phyloP scores from a whole-genome alignment of 2,329 filamentous ascomycete species.

The Colletotrichum melonis region DNA sequence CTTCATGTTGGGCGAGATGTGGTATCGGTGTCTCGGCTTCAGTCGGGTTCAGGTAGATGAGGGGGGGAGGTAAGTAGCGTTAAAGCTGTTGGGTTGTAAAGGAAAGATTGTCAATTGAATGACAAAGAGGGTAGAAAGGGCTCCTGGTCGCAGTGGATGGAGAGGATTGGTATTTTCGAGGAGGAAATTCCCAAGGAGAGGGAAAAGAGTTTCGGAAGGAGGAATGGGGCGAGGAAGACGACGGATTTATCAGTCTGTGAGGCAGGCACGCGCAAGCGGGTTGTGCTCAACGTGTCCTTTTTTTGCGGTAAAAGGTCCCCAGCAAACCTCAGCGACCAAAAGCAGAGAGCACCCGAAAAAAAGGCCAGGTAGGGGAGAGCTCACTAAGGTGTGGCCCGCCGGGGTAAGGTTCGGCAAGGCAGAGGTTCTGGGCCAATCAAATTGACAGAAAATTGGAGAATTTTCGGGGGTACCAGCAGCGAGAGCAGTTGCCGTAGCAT shows the following conservation, averaged over 20 bases:
- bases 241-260: slow-evolving; percentile 36
- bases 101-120: slow-evolving; percentile 32
- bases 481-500: slow-evolving; percentile 13
- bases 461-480: slow-evolving; percentile 10
- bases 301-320: slow-evolving; percentile 32
- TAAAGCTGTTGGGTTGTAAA: slow-evolving; percentile 21
- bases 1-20: slow-evolving; percentile 73
- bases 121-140: slow-evolving; percentile 22
- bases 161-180: slow-evolving; percentile 20
- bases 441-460: slow-evolving; percentile 10
- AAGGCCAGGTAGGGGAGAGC: slow-evolving; percentile 33
- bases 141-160: slow-evolving; percentile 26
- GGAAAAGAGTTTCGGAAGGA: slow-evolving; percentile 34
- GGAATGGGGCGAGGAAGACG: slow-evolving; percentile 34
- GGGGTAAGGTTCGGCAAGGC: slow-evolving; percentile 18
- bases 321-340: neutral
- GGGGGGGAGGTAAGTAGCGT: slow-evolving; percentile 4
- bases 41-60: neutral
- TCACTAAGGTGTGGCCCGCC: slow-evolving; percentile 1
- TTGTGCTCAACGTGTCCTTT: slow-evolving; percentile 40
- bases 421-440: slow-evolving; percentile 6
- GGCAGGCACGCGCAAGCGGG: slow-evolving; percentile 19
- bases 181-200: slow-evolving; percentile 33
- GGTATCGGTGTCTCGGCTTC: slow-evolving; percentile 21
- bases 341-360: slow-evolving; percentile 9